Base-by-base conservation (phyloP, 139 green algal genomes). In the Closterium sp. region DNA sequence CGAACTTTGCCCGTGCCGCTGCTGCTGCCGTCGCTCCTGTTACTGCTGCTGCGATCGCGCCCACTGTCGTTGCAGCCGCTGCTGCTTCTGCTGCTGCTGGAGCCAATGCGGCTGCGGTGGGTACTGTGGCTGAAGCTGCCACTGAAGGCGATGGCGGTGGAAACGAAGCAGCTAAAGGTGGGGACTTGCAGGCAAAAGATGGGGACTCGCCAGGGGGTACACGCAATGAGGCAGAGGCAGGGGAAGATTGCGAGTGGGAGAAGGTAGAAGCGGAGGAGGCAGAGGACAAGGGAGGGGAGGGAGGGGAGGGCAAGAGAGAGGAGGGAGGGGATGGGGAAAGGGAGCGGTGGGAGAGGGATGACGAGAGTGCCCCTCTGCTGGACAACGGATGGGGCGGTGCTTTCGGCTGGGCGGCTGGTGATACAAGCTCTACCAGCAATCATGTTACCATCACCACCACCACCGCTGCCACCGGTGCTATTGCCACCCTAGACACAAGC, bases 1-100 rank as follows among this genome's bases (percentile, higher is more conserved):
- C 28, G 11, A 31, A 29, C 21, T 85, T 31, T 9, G 87, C 87
- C 21, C 31, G 31, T 50, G 30, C 31, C 4, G 32, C 86, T 19
- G 91, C 91, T 70, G 91, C 91, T 79, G 29, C 86, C 9, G 86
- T 27, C 27, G 91, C 85, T 88, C 29, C 19, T 29, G 87, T 24
- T 50, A 27, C 87, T 73, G 13, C 87, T 28, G 87, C 87, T 42
- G 29, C 27, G 38, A 11, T 10, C 22, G 50, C 45, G 50, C 27
- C 22, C 31, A 19, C 32, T 88, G 9, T 89, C 21, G 28, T 10
- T 31, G 85, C 62, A 27, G 17, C 62, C 27, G 62, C 19, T 79
- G 62, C 42, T n/a, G n/a, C 29, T 31, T 17, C 28, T 88, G 85
- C 85, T 34, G 85, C 22, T 31, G 38, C 38, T 50, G 38, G 3